phyloP scores from a whole-genome alignment of 441 rosid genomes.

The Populus hybrid region DNA sequence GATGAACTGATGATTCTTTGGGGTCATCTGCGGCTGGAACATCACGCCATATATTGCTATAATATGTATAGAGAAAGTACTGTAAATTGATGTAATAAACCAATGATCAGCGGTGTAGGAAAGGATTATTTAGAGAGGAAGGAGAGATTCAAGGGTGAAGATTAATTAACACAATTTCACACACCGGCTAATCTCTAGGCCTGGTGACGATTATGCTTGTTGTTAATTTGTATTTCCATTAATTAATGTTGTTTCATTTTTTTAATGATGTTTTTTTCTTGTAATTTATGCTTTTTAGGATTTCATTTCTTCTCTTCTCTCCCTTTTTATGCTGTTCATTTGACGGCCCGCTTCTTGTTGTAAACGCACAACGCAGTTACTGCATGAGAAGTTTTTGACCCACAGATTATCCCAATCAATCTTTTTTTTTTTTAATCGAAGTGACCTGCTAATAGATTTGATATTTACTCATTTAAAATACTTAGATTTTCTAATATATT shows the following conservation, averaged over 20 bases:
- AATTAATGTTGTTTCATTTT: neutral
- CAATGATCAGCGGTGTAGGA: conserved; percentile 6
- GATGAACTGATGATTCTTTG: neutral
- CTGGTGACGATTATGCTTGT: conserved; percentile 15
- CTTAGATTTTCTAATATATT: too few species aligned
- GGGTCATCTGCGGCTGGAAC: neutral
- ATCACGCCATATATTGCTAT: neutral
- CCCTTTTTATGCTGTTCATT: too few species aligned
- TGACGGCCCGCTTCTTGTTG: neutral
- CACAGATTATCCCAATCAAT: neutral
- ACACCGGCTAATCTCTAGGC: conserved; percentile 25
- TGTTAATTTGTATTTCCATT: neutral
- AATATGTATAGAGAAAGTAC: neutral
- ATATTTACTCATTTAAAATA: too few species aligned
- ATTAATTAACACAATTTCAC: conserved; percentile 16
- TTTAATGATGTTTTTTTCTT: neutral
- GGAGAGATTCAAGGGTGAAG: conserved; percentile 2
- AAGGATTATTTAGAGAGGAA: neutral
- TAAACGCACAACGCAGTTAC: neutral
- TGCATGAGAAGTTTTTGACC: neutral
- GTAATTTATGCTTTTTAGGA: neutral
- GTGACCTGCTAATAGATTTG: too few species aligned
- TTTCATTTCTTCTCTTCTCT: too few species aligned
- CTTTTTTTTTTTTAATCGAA: neutral
- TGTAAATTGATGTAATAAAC: neutral